These are phyloP conservation scores for Sungouiella thailandica DNA, from an alignment of 805 yeast genomes.

Conservation along the genomic window DNA sequence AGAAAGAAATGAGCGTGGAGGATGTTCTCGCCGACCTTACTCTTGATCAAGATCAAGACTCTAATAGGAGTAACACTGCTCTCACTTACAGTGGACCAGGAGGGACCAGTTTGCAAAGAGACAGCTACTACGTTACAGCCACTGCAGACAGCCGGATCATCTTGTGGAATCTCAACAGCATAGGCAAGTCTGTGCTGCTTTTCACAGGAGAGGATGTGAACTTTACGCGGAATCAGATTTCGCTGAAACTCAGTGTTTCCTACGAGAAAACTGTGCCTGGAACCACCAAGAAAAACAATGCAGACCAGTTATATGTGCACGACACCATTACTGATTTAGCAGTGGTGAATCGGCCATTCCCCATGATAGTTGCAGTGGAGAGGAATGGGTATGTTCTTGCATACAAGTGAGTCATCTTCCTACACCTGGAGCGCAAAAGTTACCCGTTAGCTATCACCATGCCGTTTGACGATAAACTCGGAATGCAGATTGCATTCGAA, in stretches of 20 bases:
- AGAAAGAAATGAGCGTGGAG: slow-evolving; percentile 14
- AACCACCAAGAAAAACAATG: not conserved
- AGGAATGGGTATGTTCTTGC: slow-evolving; percentile 62
- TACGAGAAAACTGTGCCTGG: slow-evolving; percentile 10
- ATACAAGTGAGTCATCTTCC: slow-evolving; percentile 32
- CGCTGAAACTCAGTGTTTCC: slow-evolving; percentile 10
- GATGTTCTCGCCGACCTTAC: slow-evolving; percentile 15
- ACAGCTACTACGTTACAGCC: slow-evolving; percentile 18
- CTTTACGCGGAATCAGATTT: slow-evolving; percentile 11
- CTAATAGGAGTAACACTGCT: slow-evolving; percentile 5
- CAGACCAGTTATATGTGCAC: slow-evolving; percentile 39
- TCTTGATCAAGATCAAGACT: slow-evolving; percentile 14
- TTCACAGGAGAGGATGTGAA: not conserved
- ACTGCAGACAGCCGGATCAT: slow-evolving; percentile 24
- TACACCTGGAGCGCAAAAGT: too few species aligned
- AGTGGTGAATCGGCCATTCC: slow-evolving; percentile 45
- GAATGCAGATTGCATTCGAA: slow-evolving; percentile 65
- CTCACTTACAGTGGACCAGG: slow-evolving; percentile 2
- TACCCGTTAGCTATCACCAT: slow-evolving; percentile 15
- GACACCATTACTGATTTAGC: slow-evolving; percentile 49
- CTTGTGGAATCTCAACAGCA: slow-evolving; percentile 23
- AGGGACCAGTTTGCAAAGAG: not conserved
- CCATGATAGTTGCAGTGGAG: slow-evolving; percentile 62
- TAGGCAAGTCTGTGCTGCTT: slow-evolving; percentile 8
- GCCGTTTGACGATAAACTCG: slow-evolving; percentile 60